phyloP scores from a whole-genome alignment of 345 rosid species.

The Conringia planisiliqua region DNA sequence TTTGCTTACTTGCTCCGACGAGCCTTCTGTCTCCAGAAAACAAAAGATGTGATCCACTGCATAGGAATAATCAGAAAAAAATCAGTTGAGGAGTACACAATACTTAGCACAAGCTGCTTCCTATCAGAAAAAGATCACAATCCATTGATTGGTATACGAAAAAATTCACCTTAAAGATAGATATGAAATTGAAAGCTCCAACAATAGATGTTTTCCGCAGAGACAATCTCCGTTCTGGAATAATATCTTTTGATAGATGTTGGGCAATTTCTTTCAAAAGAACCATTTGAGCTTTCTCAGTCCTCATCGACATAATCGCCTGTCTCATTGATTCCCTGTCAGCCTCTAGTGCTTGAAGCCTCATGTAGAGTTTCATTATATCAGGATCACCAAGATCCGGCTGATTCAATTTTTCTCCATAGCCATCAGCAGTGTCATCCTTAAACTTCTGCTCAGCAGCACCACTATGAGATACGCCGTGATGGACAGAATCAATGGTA shows the following conservation, averaged over 20 bases:
- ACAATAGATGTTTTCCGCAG: slow-evolving; percentile 45
- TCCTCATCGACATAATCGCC: slow-evolving; percentile 85
- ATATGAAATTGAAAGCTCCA: slow-evolving; percentile 49
- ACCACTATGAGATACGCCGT: slow-evolving; percentile 45
- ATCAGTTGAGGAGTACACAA: neutral
- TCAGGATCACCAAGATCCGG: slow-evolving; percentile 71
- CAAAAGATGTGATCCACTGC: slow-evolving; percentile 73
- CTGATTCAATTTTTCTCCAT: slow-evolving; percentile 37
- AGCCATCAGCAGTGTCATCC: slow-evolving; percentile 42
- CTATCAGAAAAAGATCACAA: neutral
- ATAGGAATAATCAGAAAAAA: neutral
- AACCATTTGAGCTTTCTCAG: slow-evolving; percentile 84
- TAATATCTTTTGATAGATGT: slow-evolving; percentile 67
- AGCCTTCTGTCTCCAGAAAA: slow-evolving; percentile 80
- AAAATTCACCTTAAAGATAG: slow-evolving; percentile 64
- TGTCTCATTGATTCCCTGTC: slow-evolving; percentile 99
- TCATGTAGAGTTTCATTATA: slow-evolving; percentile 66
- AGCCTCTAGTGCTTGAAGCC: slow-evolving; percentile 98
- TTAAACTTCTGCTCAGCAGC: slow-evolving; percentile 4
- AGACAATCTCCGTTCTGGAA: slow-evolving; percentile 50
- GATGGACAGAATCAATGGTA: slow-evolving; percentile 80
- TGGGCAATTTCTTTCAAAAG: slow-evolving; percentile 94
- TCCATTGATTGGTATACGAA: neutral
- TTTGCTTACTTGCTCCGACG: slow-evolving; percentile 77
- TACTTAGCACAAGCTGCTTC: neutral